Conservation (phyloP, 2,329 filamentous ascomycete species). For the Stromatinia cepivora region DNA sequence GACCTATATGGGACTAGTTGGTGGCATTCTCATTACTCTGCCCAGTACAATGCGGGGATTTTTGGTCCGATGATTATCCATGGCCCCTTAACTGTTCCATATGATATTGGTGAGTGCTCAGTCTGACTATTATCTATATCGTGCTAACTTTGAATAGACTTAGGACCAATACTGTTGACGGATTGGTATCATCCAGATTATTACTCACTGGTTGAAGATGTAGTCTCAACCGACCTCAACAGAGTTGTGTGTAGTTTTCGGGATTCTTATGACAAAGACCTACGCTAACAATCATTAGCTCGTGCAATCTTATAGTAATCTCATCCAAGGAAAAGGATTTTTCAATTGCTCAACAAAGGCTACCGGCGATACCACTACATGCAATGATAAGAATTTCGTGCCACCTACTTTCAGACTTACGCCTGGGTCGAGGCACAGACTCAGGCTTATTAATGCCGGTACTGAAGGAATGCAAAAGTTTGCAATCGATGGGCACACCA, state of each 20-base stretch:
- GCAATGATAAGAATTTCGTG: conserved; percentile 28
- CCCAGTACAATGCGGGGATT: conserved; percentile 54
- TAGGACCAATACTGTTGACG: conserved; percentile 50
- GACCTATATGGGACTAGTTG: conserved; percentile 41
- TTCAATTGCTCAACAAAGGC: conserved; percentile 30
- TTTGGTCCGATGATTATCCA: conserved; percentile 62
- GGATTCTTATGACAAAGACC: too few relatives aligned
- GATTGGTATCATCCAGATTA: conserved; percentile 49
- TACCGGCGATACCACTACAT: conserved; percentile 18
- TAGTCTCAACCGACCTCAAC: conserved; percentile 31
- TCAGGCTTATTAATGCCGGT: conserved; percentile 51
- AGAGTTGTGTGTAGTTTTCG: conserved; percentile 2
- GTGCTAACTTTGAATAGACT: conserved; percentile 41
- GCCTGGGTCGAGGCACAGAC: conserved; percentile 46
- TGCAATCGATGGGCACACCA: conserved; percentile 50
- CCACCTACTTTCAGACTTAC: conserved; percentile 42
- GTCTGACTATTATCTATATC: not conserved
- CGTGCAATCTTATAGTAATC: conserved; percentile 37
- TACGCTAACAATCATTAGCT: conserved; percentile 10
- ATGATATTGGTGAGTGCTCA: conserved; percentile 51
- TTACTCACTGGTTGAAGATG: conserved; percentile 48
- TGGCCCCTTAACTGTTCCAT: conserved; percentile 56
- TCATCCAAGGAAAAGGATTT: conserved; percentile 38
- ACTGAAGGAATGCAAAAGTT: conserved; percentile 49
- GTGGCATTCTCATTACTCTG: conserved; percentile 61